Base-by-base conservation (phyloP, 139 green algal genomes). In the Chlorella sp. region DNA sequence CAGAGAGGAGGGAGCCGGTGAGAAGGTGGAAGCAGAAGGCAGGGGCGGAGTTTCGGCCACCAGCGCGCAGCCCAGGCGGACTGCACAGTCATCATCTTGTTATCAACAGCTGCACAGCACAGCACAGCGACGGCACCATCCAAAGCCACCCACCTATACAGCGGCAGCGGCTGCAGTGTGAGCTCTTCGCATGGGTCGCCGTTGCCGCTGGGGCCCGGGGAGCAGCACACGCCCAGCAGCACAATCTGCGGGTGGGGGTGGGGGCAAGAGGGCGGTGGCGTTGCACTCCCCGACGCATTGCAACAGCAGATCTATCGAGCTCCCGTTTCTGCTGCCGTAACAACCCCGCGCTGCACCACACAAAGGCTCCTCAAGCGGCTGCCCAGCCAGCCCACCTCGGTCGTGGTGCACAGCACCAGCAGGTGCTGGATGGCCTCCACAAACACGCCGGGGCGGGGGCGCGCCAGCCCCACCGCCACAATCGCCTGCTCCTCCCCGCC, bases 401-500 rank as follows among this genome's bases (percentile, higher is more conserved):
- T 90, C 25, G 97, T 94, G 30, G 96, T 99, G 85, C 91, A 95
- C n/a, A 99, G 81, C 57, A 99, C 95, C 44, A 99, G 90, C 41
- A 99, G 47, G 88, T 98, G 87, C 81, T 96, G 90, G 25, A 99
- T 95, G 11, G 94, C 95, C 32, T 94, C 89, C 74, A 97, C 84
- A 87, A 99, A 99, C 25, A 99, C 93, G n/a, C 93, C 95, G 2
- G 91, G 89, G 11, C 83, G 81, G 0, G 96, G 95, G 67, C 75
- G 87, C 26, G 86, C 90, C 64, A 99, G 87, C 1, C 94, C 96
- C 70, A 98, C 96, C 28, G 93, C 92, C 67, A 92, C 95, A 80
- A 99, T 98, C 51, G 95, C 92, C 83, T 98, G 94, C 71, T 98
- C 93, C 90, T 98, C 96, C 1, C 93, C 94, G 38, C 76, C 92